Base-by-base conservation (phyloP, 495 filamentous ascomycete genomes). In the Stereocaulon alpinum region DNA sequence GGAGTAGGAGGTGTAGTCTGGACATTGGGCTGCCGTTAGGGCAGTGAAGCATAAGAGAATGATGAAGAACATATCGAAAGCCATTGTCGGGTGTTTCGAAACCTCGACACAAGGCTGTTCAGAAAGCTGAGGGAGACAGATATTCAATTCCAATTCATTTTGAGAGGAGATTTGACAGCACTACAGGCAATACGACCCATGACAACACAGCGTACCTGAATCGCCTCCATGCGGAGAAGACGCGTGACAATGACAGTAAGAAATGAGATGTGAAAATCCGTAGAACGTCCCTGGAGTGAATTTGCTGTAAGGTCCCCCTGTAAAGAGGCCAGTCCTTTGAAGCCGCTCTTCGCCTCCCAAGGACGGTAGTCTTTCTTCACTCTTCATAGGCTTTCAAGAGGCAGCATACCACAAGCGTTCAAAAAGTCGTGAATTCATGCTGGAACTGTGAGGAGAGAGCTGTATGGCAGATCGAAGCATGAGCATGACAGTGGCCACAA, bases 1-100 rank as follows among this genome's bases (percentile, higher is more conserved):
- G 17, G 73, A 59, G 48, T 73, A 76, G 40, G 68, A 63, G 7
- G 61, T 60, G 55, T 72, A 74, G 51, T 72, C 70, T 6, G 70
- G 70, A 51, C 72, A 74, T 32, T 56, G 53, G 22, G 53, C 40
- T 27, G 53, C 53, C 30, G 40, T 18, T 12, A 56, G 11, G 3
- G 17, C 14, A 17, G 17, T 30, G 10, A 56, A 17, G 15, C 12
- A 56, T 44, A n/a, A 11, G 40, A 30, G 27, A 17, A 56, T 9
- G 6, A 12, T 37, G n/a, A 17, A 43, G 1, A 12, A 56, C 15
- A 56, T n/a, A 18, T 10, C 18, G 14, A 32, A 56, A 6, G 32
- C 32, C 32, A 37, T 37, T 42, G 4, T 43, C 20, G 22, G 48
- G 17, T 40, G 0, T 20, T 20, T 20, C 40, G 50, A 53, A 53